Conservation (phyloP, 2,329 filamentous ascomycete species). For the Orbilia javanica region DNA sequence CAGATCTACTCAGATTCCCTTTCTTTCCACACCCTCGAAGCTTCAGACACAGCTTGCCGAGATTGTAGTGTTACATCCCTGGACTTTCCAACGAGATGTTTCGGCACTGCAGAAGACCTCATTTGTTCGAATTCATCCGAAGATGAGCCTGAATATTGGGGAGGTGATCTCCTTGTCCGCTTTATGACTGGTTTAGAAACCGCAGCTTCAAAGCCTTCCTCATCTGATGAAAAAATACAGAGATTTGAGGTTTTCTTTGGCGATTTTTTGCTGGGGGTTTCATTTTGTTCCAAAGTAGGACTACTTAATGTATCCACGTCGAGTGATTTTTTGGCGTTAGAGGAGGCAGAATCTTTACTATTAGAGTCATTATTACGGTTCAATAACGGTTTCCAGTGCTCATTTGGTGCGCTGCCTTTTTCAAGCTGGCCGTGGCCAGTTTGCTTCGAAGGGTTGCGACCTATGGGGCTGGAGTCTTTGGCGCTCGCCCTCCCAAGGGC, state of each 20-base stretch:
- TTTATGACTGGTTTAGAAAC: neutral
- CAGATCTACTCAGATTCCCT: neutral
- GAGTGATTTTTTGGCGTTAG: neutral
- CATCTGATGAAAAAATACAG: conserved; percentile 29
- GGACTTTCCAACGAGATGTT: conserved; percentile 15
- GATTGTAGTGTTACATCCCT: conserved; percentile 13
- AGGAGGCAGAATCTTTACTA: neutral
- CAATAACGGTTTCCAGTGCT: conserved; percentile 2
- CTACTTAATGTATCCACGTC: neutral
- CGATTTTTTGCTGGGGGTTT: neutral
- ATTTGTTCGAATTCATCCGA: conserved; percentile 47
- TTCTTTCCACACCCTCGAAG: conserved; percentile 45
- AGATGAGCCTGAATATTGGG: conserved; percentile 1
- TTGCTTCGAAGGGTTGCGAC: neutral
- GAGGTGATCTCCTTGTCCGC: neutral
- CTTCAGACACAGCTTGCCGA: conserved; percentile 20
- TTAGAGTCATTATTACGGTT: neutral
- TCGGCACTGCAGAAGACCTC: conserved; percentile 33
- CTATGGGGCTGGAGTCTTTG: neutral
- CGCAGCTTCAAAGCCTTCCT: neutral
- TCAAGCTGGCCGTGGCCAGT: too few relatives aligned
- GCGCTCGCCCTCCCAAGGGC: neutral
- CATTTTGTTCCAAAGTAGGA: neutral
- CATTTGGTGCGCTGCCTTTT: neutral
- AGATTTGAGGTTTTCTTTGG: neutral